Evolutionary conservation across 2,329 filamentous ascomycete genomes (phyloP).

Genomic region (Stemphylium beticola): DNA sequence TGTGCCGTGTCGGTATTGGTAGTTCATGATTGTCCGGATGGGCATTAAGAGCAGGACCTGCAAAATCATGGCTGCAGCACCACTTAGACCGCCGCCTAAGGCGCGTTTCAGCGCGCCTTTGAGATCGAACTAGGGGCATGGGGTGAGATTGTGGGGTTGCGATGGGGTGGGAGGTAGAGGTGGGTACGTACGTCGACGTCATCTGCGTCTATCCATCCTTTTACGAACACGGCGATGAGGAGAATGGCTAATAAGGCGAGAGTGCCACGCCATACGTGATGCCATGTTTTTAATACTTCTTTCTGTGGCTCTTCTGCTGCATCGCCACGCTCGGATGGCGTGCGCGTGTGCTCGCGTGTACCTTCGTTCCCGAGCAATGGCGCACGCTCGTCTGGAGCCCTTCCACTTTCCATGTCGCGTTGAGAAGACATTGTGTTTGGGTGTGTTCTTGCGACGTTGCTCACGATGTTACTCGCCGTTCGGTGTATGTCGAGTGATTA

Average conservation of each 20-base stretch:
- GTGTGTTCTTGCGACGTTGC: not conserved
- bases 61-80: slow-evolving; percentile 39
- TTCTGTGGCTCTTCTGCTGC: slow-evolving; percentile 18
- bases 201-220: slow-evolving; percentile 37
- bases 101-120: slow-evolving; percentile 35
- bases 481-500: slow-evolving; percentile 1
- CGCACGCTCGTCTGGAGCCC: slow-evolving; percentile 25
- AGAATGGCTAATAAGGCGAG: slow-evolving; percentile 19
- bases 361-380: slow-evolving; percentile 25
- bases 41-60: slow-evolving; percentile 41
- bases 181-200: slow-evolving; percentile 32
- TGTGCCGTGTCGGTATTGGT: slow-evolving; percentile 39
- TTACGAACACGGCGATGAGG: slow-evolving; percentile 28
- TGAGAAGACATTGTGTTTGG: slow-evolving; percentile 15
- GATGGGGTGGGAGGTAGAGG: not conserved
- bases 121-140: slow-evolving; percentile 30
- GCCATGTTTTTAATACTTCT: slow-evolving; percentile 18
- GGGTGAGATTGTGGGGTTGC: not conserved
- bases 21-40: slow-evolving; percentile 41
- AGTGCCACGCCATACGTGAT: slow-evolving; percentile 27
- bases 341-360: slow-evolving; percentile 1
- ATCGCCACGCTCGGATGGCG: slow-evolving; percentile 11
- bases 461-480: not conserved
- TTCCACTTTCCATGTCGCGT: slow-evolving; percentile 14
- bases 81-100: slow-evolving; percentile 36